Conservation (phyloP, 75 land plant species). For the Isoetes taiwanensis region DNA sequence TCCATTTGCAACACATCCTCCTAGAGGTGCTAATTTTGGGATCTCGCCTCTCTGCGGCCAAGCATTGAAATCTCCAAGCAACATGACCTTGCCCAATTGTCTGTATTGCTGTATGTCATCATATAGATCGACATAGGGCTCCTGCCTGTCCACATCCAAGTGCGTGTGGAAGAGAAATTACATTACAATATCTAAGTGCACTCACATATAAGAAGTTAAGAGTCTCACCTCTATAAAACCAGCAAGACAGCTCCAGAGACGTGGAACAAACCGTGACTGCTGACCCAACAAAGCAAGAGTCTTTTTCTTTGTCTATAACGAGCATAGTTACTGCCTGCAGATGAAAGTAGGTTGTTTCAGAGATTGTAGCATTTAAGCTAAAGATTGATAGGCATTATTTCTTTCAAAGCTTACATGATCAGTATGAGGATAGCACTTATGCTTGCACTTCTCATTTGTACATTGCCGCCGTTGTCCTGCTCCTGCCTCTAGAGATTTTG, state of each 20-base stretch:
- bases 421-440: slow-evolving; percentile 67
- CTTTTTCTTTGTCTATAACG: slow-evolving; percentile 83
- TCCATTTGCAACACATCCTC: too few species aligned
- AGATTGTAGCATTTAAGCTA: neutral
- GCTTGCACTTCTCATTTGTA: slow-evolving; percentile 48
- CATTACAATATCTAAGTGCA: too few species aligned
- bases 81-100: too few species aligned
- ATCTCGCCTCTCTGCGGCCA: too few species aligned
- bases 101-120: too few species aligned
- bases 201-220: too few species aligned
- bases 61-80: too few species aligned
- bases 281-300: slow-evolving; percentile 69
- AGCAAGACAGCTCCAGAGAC: slow-evolving; percentile 98
- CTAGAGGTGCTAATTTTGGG: too few species aligned
- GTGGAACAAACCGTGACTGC: slow-evolving; percentile 74
- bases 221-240: slow-evolving; percentile 83
- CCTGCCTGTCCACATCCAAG: too few species aligned
- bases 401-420: slow-evolving; percentile 49
- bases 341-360: neutral
- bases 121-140: too few species aligned
- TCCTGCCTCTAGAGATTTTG: slow-evolving; percentile 47
- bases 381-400: neutral
- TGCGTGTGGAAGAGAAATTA: too few species aligned
- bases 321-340: slow-evolving; percentile 91
- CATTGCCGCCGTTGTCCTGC: slow-evolving; percentile 43